A percentile compares a stretch with the other conserved stretches of the same genome.
Conservation (phyloP, 148 eudicot species). For the Hydrangea macrophylla region DNA sequence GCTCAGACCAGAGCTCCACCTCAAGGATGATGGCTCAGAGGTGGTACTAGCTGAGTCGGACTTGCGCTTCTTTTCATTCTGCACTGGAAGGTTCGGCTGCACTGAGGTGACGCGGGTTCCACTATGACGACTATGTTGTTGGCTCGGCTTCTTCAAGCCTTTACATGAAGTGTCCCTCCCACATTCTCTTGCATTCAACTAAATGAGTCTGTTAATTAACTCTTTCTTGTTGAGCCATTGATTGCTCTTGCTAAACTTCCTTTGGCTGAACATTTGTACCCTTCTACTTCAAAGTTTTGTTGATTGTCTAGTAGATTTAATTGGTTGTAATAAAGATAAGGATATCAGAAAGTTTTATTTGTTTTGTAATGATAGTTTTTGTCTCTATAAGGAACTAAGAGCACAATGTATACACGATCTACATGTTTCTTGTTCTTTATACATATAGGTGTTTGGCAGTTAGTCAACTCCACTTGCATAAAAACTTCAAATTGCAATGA, state of each 20-base stretch:
- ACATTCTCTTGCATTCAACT: background rate
- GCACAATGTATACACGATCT: no score
- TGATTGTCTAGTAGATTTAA: no score
- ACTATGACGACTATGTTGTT: background rate
- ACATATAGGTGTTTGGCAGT: no score
- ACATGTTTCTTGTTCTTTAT: no score
- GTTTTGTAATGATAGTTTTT: no score
- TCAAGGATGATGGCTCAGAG: background rate
- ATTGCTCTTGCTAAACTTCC: background rate
- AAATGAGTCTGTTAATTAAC: background rate
- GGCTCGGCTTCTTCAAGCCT: slow-evolving; percentile 16
- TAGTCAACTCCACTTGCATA: no score
- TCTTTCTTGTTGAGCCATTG: background rate
- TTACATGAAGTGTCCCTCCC: slow-evolving; percentile 8
- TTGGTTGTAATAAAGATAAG: no score
- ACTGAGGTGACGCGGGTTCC: background rate
- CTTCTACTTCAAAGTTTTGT: no score
- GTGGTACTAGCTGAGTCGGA: slow-evolving; percentile 1
- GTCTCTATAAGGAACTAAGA: no score
- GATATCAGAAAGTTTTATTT: no score
- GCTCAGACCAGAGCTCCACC: slow-evolving; percentile 11
- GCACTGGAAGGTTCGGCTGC: slow-evolving; percentile 12
- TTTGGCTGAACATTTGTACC: background rate
- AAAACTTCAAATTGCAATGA: no score
- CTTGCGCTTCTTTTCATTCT: slow-evolving; percentile 7